phyloP scores from a whole-genome alignment of 176 grass and related monocot genomes.

The Avena sativa region DNA sequence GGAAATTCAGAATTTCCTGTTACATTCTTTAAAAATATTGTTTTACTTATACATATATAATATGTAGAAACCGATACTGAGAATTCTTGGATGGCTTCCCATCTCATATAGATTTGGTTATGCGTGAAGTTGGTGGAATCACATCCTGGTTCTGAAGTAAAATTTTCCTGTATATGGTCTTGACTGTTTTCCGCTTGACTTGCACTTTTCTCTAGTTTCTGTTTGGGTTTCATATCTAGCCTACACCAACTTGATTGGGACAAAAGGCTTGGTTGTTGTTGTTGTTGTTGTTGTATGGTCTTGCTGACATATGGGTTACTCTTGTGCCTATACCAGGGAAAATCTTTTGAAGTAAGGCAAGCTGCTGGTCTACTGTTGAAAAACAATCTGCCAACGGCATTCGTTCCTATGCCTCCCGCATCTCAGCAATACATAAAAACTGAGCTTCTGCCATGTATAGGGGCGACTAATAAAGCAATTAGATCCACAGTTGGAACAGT shows the following conservation, averaged over 20 bases:
- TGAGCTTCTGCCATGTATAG: conserved; percentile 84
- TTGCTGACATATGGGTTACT: conserved; percentile 38
- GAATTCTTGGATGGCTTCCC: background rate
- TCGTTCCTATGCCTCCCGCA: conserved; percentile 63
- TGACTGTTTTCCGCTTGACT: no score
- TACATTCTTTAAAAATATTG: background rate
- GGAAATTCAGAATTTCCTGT: background rate
- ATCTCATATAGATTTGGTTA: conserved; percentile 26
- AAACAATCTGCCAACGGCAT: conserved; percentile 75
- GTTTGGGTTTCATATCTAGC: no score
- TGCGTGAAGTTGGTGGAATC: conserved; percentile 18
- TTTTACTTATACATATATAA: background rate
- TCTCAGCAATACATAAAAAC: conserved; percentile 84
- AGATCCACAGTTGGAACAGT: conserved; percentile 96
- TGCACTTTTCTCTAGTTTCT: no score
- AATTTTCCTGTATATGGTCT: background rate
- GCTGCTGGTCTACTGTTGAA: conserved; percentile 91
- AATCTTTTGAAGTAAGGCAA: conserved; percentile 86
- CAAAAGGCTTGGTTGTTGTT: no score
- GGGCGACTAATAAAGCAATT: conserved; percentile 75
- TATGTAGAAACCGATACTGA: background rate
- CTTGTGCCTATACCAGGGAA: conserved; percentile 62
- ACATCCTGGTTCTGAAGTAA: conserved; percentile 14
- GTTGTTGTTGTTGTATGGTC: no score
- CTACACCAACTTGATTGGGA: no score